Evolutionary conservation across 108 stramenopile genomes (phyloP), one percentile per base, ranked within the genome.

Genomic region (Cyclotella cryptica): DNA sequence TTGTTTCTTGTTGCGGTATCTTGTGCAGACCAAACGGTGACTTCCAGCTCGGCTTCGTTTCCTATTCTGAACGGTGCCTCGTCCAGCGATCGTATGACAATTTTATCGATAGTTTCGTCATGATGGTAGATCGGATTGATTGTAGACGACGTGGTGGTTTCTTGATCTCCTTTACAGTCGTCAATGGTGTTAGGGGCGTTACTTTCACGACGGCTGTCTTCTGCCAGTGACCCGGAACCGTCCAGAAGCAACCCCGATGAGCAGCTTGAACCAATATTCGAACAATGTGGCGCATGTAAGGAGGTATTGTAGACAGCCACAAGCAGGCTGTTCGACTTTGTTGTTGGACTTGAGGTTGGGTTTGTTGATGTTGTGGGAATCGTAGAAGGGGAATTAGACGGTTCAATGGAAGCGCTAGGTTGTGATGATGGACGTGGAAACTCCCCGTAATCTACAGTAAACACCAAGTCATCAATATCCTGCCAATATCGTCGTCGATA

Each of bases 21-120:
- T 19, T 69, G 28, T 24, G 67, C 67, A 1, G 45, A 49, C 19
- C 28, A 72, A 29, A 72, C 58, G 2, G 58, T 61, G 7, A 63
- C 27, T 41, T 63, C 59, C 27, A 61, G 27, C 28, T 72, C 71
- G 17, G 42, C 39, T 41, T 61, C 62, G 1, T 46, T 40, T 27
- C 71, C 71, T 9, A 40, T 58, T 15, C 22, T 10, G 1, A 72
- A 11, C 4, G 10, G 10, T 19, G 24, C 58, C 1, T 39, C 24
- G 28, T 61, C 59, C 28, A 40, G 0, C 2, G 59, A 40, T 14
- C 59, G 71, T 17, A 72, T 39, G 13, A 61, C 41, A 44, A 72
- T 72, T 63, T 40, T 35, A 24, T 72, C 59, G 18, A 72, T 21
- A 8, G 71, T 61, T 61, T 72, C 71, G 18, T 72, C 71, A 9